phyloP scores from a whole-genome alignment of 2,329 filamentous ascomycete genomes.

The Magnaporthiopsis rhizophila region DNA sequence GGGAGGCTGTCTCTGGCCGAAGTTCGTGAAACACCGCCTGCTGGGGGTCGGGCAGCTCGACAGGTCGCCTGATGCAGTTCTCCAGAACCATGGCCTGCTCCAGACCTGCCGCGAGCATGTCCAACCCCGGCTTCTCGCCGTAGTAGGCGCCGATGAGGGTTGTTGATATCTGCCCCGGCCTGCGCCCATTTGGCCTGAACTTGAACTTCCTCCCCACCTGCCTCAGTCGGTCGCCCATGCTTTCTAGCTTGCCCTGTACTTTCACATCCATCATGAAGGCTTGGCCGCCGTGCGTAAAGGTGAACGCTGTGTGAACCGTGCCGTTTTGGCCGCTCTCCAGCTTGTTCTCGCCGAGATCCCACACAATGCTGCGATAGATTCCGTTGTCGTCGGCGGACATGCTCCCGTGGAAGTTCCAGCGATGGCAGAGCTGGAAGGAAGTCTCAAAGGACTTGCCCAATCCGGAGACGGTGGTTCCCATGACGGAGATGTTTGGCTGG shows the following conservation, averaged over 20 bases:
- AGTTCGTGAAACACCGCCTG: no score
- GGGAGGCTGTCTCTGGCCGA: no score
- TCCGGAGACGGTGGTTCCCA: not conserved
- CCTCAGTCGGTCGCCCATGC: not conserved
- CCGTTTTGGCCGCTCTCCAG: constrained; percentile 9
- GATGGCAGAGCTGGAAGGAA: constrained; percentile 1
- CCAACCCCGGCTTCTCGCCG: no score
- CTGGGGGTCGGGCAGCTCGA: no score
- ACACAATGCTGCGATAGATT: constrained; percentile 12
- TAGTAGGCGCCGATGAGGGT: not conserved
- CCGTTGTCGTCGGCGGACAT: not conserved
- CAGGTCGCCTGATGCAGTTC: no score
- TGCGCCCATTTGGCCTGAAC: not conserved
- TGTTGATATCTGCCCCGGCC: not conserved
- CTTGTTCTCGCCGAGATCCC: constrained; percentile 13
- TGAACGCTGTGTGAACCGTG: constrained; percentile 12
- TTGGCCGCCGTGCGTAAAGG: constrained; percentile 11
- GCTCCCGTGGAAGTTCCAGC: constrained; percentile 4
- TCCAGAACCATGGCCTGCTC: no score
- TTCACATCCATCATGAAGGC: constrained; percentile 13
- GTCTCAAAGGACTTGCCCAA: constrained; percentile 3
- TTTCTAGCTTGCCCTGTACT: constrained; percentile 12
- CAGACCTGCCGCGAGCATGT: no score
- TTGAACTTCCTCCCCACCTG: not conserved
- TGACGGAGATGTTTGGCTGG: not conserved